Evolutionary conservation across 2,329 filamentous ascomycete genomes (phyloP).

Genomic region (Biscogniauxia mediterranea): DNA sequence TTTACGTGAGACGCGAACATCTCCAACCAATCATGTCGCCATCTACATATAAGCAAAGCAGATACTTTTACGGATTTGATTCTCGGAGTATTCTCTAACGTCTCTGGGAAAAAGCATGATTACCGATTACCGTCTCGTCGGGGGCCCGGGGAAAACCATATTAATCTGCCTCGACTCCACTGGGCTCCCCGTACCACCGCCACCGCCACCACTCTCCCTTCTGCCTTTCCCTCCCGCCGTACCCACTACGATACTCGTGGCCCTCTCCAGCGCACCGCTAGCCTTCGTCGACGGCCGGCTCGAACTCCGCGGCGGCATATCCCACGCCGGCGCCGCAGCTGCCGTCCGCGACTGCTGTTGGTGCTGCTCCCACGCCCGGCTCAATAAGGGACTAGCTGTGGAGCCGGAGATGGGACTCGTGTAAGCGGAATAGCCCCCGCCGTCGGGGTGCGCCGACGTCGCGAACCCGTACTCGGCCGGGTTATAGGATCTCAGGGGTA

Average conservation of each 20-base stretch:
- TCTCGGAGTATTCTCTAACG: too few relatives aligned
- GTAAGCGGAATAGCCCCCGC: slow-evolving; percentile 17
- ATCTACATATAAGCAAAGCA: too few relatives aligned
- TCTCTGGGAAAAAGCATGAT: too few relatives aligned
- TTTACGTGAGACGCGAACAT: too few relatives aligned
- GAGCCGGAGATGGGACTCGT: slow-evolving; percentile 29
- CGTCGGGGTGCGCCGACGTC: slow-evolving; percentile 18
- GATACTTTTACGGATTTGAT: too few relatives aligned
- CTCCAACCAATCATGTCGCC: too few relatives aligned
- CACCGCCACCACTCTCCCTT: slow-evolving; percentile 14
- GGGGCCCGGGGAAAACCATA: slow-evolving; percentile 28
- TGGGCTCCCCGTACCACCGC: slow-evolving; percentile 27
- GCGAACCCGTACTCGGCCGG: slow-evolving; percentile 30
- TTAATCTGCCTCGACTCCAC: slow-evolving; percentile 31
- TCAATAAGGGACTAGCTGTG: slow-evolving; percentile 30
- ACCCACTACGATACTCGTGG: slow-evolving; percentile 13
- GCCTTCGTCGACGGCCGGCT: slow-evolving; percentile 12
- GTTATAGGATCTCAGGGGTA: slow-evolving; percentile 32
- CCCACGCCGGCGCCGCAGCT: slow-evolving; percentile 23
- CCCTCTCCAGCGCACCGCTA: slow-evolving; percentile 12
- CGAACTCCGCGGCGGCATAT: slow-evolving; percentile 20
- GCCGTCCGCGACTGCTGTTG: slow-evolving; percentile 6
- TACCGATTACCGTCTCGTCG: slow-evolving; percentile 16
- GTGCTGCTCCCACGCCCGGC: slow-evolving; percentile 29
- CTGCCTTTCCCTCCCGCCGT: slow-evolving; percentile 17